Conservation (phyloP, 2,329 filamentous ascomycete species). For the Aspergillus proliferans region DNA sequence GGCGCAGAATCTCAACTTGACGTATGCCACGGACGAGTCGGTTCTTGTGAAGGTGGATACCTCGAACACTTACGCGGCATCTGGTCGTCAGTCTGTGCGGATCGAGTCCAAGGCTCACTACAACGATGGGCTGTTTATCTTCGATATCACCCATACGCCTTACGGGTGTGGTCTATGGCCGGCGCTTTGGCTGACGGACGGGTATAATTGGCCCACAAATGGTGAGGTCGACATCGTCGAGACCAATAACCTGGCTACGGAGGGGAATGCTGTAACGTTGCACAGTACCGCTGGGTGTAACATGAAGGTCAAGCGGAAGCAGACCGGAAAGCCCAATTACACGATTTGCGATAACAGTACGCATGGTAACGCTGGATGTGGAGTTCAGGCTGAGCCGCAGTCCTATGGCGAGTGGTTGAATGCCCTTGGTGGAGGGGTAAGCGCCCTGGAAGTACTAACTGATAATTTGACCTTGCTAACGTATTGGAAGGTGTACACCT, state of each 20-base stretch:
- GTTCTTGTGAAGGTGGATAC: conserved; percentile 59
- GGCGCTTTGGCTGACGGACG: conserved; percentile 60
- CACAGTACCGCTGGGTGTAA: conserved; percentile 54
- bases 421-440: conserved; percentile 47
- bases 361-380: conserved; percentile 53
- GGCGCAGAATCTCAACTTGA: conserved; percentile 48
- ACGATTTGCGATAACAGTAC: conserved; percentile 48
- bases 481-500: conserved; percentile 44
- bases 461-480: neutral
- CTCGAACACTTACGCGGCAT: conserved; percentile 51
- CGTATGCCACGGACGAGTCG: conserved; percentile 49
- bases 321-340: conserved; percentile 42
- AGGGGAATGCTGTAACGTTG: conserved; percentile 55
- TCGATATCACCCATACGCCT: conserved; percentile 59
- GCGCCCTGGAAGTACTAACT: conserved; percentile 4
- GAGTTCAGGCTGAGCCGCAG: conserved; percentile 39
- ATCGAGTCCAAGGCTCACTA: conserved; percentile 57
- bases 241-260: conserved; percentile 48
- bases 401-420: conserved; percentile 53
- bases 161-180: conserved; percentile 61
- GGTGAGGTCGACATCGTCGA: conserved; percentile 63
- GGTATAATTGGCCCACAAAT: conserved; percentile 55
- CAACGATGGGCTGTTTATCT: conserved; percentile 60
- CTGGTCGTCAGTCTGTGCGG: conserved; percentile 58
- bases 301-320: conserved; percentile 48